These are phyloP conservation scores for Dunaliella primolecta DNA, from an alignment of 139 green algal genomes.

Conservation along the genomic window DNA sequence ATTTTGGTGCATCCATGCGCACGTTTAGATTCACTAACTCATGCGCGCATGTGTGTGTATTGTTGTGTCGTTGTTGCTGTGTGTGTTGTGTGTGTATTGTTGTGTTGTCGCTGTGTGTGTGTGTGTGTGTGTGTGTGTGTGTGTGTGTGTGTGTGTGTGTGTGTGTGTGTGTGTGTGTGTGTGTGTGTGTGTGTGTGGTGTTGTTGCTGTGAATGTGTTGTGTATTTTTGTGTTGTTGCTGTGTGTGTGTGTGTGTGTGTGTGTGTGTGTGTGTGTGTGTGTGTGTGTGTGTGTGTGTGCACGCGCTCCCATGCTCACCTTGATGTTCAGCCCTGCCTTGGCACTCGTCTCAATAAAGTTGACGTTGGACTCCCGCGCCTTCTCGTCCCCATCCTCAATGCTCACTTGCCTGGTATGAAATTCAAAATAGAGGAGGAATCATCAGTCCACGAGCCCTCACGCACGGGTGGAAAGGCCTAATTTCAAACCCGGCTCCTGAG, in stretches of 20 bases:
- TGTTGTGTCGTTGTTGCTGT: too few relatives aligned
- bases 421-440: too few relatives aligned
- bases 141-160: background rate
- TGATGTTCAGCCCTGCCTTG: conserved; percentile 99
- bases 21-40: background rate
- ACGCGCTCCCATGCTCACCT: conserved; percentile 44
- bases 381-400: conserved; percentile 92
- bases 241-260: background rate
- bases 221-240: background rate
- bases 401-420: conserved; percentile 82
- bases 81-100: background rate
- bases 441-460: too few relatives aligned
- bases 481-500: too few relatives aligned
- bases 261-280: background rate
- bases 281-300: background rate
- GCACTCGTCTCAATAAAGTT: conserved; percentile 99
- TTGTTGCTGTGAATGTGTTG: background rate
- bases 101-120: background rate
- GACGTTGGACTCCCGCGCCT: conserved; percentile 87
- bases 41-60: background rate
- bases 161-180: background rate
- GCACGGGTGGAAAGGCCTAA: too few relatives aligned
- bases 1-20: too few relatives aligned
- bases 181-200: background rate
- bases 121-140: background rate